phyloP scores from a whole-genome alignment of 1,139 yeast genomes.

The Candida dubliniensis region DNA sequence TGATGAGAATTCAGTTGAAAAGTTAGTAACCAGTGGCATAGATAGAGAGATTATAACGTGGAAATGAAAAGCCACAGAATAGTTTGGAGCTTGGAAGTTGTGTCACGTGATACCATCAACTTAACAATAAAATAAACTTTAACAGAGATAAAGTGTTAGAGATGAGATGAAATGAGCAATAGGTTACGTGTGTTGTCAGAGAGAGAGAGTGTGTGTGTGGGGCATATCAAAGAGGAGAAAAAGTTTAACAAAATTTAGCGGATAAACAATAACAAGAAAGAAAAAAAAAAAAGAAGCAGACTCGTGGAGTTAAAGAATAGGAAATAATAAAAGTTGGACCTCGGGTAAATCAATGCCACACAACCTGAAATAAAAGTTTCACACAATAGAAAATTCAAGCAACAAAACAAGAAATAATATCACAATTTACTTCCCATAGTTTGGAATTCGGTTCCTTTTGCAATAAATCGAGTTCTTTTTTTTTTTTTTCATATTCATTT shows the following conservation, averaged over 20 bases:
- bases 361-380: too few relatives aligned
- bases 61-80: constrained; percentile 7
- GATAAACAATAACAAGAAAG: not conserved
- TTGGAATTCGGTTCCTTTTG: not conserved
- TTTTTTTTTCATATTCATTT: not conserved
- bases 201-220: too few relatives aligned
- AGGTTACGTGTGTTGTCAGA: too few relatives aligned
- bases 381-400: too few relatives aligned
- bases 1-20: constrained; percentile 26
- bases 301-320: too few relatives aligned
- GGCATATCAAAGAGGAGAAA: too few relatives aligned
- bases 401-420: too few relatives aligned
- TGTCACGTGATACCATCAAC: not conserved
- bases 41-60: constrained; percentile 36
- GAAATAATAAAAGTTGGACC: not conserved
- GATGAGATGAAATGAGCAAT: too few relatives aligned
- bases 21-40: constrained; percentile 46
- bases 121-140: too few relatives aligned
- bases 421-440: not conserved
- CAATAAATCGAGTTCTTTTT: not conserved
- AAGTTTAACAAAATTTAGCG: too few relatives aligned
- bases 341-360: not conserved
- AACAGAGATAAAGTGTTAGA: too few relatives aligned
- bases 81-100: too few relatives aligned
- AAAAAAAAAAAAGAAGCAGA: not conserved